Conservation (phyloP, 768 basidiomycete species). For the Lactarius sp. region DNA sequence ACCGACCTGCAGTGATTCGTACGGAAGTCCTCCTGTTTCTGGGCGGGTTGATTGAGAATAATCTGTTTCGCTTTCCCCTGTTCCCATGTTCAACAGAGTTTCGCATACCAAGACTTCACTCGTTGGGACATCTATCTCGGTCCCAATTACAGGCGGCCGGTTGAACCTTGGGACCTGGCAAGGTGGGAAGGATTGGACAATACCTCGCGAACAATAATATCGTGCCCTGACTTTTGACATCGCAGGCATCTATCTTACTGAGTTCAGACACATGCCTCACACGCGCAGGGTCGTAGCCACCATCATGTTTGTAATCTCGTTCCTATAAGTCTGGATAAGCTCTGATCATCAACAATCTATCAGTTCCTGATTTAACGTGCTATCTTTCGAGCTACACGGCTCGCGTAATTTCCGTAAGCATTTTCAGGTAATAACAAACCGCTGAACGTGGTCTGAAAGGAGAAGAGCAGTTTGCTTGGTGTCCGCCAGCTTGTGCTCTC, state of each 20-base stretch:
- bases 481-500: background rate
- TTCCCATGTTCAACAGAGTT: constrained; percentile 43
- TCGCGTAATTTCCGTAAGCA: background rate
- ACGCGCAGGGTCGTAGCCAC: constrained; percentile 73
- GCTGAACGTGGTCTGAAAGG: background rate
- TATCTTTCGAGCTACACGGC: background rate
- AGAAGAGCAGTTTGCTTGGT: background rate
- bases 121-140: constrained; percentile 72
- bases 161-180: constrained; percentile 92
- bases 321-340: background rate
- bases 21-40: background rate
- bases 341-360: background rate
- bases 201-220: background rate
- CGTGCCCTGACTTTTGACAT: background rate
- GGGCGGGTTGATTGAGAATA: background rate
- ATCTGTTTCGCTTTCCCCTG: background rate
- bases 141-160: constrained; percentile 77
- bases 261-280: constrained; percentile 70
- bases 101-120: constrained; percentile 90
- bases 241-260: constrained; percentile 78
- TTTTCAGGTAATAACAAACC: background rate
- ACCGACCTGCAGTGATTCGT: constrained; percentile 16
- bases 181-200: constrained; percentile 42
- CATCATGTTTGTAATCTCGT: constrained; percentile 51
- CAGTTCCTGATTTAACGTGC: constrained; percentile 8